Conservation (phyloP, 2,329 filamentous ascomycete genomes). For the Tolypocladium inflatum region DNA sequence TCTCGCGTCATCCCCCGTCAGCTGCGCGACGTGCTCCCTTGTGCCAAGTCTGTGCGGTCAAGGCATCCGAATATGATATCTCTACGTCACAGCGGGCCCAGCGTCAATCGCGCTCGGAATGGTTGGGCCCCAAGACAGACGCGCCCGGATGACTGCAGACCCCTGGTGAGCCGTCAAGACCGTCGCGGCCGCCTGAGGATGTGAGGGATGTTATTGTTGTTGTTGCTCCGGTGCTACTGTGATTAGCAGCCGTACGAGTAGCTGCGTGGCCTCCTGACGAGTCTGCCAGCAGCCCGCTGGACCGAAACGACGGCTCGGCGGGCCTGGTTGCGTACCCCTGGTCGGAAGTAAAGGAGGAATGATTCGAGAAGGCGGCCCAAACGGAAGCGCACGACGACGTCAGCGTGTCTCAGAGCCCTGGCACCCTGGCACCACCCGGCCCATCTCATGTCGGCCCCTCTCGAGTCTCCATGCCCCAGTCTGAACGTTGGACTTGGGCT, state of each 20-base stretch:
- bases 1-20: neutral
- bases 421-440: neutral
- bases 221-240: neutral
- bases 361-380: slow-evolving; percentile 4
- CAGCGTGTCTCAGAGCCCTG: slow-evolving; percentile 5
- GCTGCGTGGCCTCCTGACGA: neutral
- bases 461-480: neutral
- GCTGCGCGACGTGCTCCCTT: neutral
- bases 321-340: neutral
- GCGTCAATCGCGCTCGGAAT: neutral
- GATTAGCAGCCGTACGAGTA: neutral
- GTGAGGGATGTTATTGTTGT: neutral
- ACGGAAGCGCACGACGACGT: slow-evolving; percentile 1
- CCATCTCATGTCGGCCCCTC: neutral
- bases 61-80: too few relatives aligned
- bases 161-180: neutral
- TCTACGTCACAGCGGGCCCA: neutral
- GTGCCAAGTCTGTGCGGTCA: too few relatives aligned
- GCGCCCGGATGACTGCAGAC: neutral
- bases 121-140: neutral
- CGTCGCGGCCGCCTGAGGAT: neutral
- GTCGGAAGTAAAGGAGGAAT: neutral
- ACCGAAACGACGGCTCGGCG: neutral
- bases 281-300: neutral
- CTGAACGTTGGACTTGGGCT: neutral